Conservation (phyloP, 2,329 filamentous ascomycete genomes). For the Hymenotorrendiella dingleyae region DNA sequence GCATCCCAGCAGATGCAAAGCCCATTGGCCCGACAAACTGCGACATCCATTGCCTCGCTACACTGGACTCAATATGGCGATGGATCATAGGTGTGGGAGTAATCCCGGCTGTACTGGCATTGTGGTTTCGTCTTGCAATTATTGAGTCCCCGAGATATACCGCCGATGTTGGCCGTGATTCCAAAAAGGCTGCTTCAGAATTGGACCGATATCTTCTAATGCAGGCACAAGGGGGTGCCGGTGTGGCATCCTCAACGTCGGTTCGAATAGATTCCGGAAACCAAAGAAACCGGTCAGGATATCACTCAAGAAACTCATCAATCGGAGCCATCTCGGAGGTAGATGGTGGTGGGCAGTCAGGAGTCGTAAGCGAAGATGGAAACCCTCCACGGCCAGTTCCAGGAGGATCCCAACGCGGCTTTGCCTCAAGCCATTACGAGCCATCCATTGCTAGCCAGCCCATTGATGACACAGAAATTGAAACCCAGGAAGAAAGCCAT, state of each 20-base stretch:
- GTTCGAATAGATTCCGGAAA: background rate
- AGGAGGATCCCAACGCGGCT: background rate
- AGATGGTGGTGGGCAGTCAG: background rate
- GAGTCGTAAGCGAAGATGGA: background rate
- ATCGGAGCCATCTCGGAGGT: background rate
- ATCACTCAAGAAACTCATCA: background rate
- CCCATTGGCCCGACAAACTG: conserved; percentile 47
- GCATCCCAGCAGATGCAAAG: conserved; percentile 22
- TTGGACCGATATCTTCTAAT: conserved; percentile 15
- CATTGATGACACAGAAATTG: background rate
- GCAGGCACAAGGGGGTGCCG: conserved; percentile 3
- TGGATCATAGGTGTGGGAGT: conserved; percentile 73
- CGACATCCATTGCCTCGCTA: conserved; percentile 47
- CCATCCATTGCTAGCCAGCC: background rate
- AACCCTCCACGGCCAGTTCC: too few relatives aligned
- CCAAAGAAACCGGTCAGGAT: background rate
- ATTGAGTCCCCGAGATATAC: conserved; percentile 72
- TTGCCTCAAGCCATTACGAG: background rate
- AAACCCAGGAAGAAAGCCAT: conserved; percentile 1
- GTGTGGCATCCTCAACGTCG: conserved; percentile 5
- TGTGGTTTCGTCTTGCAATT: conserved; percentile 78
- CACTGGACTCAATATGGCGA: conserved; percentile 76
- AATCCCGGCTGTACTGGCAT: conserved; percentile 68
- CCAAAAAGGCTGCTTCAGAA: conserved; percentile 17
- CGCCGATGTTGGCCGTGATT: conserved; percentile 13